Evolutionary conservation across 2,329 filamentous ascomycete species (phyloP).

Genomic region (Aspergillus brunneoviolaceus): DNA sequence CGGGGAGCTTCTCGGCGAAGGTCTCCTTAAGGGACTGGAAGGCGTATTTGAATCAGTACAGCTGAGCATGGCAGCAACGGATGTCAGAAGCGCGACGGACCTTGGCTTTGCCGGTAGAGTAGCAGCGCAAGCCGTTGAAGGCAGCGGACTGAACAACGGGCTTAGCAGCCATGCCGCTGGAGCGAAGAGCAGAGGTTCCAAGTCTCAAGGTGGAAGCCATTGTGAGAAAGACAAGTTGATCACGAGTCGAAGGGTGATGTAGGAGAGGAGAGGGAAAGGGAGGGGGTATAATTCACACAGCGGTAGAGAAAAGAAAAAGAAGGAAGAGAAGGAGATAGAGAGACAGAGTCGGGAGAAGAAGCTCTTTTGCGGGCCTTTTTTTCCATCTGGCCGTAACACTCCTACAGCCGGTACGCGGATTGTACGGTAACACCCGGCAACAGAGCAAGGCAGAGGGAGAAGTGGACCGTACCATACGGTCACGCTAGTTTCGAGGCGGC

Average conservation of each 20-base stretch:
- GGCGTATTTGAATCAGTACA: conserved; percentile 26
- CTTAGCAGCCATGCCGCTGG: conserved; percentile 66
- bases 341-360: conserved; percentile 23
- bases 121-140: conserved; percentile 83
- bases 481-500: conserved; percentile 26
- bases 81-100: conserved; percentile 49
- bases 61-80: conserved; percentile 24
- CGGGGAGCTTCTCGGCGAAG: conserved; percentile 92
- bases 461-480: conserved; percentile 24
- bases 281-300: conserved; percentile 31
- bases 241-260: conserved; percentile 31
- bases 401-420: conserved; percentile 31
- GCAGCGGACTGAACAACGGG: conserved; percentile 68
- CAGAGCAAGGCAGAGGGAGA: conserved; percentile 11
- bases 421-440: conserved; percentile 22
- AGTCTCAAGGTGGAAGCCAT: conserved; percentile 86
- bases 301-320: conserved; percentile 36
- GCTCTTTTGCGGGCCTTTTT: conserved; percentile 35
- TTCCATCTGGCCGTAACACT: conserved; percentile 35
- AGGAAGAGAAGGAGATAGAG: conserved; percentile 17
- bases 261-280: conserved; percentile 32
- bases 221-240: conserved; percentile 45
- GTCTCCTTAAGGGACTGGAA: conserved; percentile 91
- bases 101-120: conserved; percentile 84
- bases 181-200: conserved; percentile 77